Base-by-base conservation (phyloP, 805 yeast genomes). In the Starmerella vitae region DNA sequence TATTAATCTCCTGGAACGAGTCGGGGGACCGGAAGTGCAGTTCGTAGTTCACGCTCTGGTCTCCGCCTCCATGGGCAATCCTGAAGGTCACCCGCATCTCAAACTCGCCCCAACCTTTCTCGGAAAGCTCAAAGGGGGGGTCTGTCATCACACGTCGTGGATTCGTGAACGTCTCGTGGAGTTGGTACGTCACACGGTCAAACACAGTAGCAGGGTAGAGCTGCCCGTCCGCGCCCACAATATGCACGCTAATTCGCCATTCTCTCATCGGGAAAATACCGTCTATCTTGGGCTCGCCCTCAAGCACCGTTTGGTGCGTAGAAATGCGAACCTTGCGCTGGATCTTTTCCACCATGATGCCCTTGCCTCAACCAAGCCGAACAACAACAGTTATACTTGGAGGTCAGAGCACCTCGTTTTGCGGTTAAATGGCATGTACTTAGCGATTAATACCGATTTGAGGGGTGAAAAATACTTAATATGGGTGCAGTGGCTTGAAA, bases 51-150 rank as follows among this genome's bases (percentile, higher is more conserved):
- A 91, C 60, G 56, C 81, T 81, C 45, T 79, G 71, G 59, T 86
- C 96, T 35, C 97, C 97, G 39, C 78, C 80, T 55, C 79, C 81
- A 44, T 93, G 97, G 15, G 78, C 68, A 33, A 81, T 64, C 45
- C 79, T 79, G 31, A 86, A 65, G 25, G 80, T 69, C 44, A 91
- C 76, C 28, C 81, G 81, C 57, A 91, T 70, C 55, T 86, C 95
- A 54, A 88, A 88, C 50, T 88, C 97, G 58, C 97, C 98, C 97
- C 98, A 88, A 37, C 98, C 98, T 63, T 83, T 78, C 59, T 88
- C 98, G 54, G 75, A 81, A 41, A 88, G 78, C 55, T 63, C 71
- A 63, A 86, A 88, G 9, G 98, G 98, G 8, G 80, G 72, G 54
- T 76, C 77, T 54, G 80, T 82, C 56, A 84, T 59, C 10, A 78